Conservation (phyloP, 495 filamentous ascomycete genomes). For the Penicillium manginii region DNA sequence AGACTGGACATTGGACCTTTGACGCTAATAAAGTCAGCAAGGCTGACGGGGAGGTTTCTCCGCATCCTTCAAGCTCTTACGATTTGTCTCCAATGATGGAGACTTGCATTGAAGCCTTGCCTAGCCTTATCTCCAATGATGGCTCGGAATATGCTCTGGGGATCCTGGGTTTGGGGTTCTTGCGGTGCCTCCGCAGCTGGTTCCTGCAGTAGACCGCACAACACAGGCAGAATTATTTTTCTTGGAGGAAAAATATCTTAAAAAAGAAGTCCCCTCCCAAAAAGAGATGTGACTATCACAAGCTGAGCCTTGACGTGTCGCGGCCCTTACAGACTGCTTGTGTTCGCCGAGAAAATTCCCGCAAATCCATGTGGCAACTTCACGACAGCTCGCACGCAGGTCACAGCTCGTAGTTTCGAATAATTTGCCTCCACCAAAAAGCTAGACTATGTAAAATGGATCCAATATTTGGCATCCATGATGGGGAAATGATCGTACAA, state of each 20-base stretch:
- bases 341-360: conserved; percentile 3
- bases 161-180: conserved; percentile 14
- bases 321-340: conserved; percentile 3
- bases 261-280: background rate
- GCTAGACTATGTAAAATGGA: background rate
- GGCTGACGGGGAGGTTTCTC: background rate
- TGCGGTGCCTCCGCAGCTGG: conserved; percentile 34
- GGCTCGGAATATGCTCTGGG: background rate
- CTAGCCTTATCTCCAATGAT: conserved; percentile 14
- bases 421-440: conserved; percentile 7
- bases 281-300: background rate
- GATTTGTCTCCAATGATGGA: background rate
- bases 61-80: background rate
- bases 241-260: background rate
- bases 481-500: background rate
- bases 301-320: conserved; percentile 5
- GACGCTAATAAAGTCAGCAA: background rate
- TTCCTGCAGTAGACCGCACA: conserved; percentile 52
- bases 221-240: background rate
- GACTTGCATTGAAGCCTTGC: conserved; percentile 2
- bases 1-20: background rate
- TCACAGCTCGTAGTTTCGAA: background rate
- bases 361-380: conserved; percentile 19
- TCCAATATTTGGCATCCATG: background rate
- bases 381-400: background rate